phyloP scores from a whole-genome alignment of 257 asterid genomes.

The Solanum chaucha region DNA sequence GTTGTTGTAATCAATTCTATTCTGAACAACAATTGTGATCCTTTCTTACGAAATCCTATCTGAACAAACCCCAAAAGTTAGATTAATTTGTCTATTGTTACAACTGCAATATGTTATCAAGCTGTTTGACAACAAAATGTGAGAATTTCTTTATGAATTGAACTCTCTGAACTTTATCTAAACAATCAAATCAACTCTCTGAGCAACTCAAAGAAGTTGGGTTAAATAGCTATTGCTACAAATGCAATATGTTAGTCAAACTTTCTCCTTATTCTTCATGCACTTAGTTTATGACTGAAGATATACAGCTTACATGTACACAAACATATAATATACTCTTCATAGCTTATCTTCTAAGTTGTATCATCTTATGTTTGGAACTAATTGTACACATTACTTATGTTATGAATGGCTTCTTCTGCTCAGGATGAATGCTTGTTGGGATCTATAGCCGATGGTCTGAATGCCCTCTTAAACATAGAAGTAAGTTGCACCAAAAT shows the following conservation, averaged over 20 bases:
- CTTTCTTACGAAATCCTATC: neutral
- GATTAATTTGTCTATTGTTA: neutral
- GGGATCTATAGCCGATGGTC: constrained; percentile 76
- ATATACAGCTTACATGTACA: neutral
- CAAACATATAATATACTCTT: neutral
- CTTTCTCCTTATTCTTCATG: neutral
- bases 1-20: neutral
- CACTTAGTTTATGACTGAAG: neutral
- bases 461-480: constrained; percentile 72
- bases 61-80: neutral
- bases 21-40: neutral
- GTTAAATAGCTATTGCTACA: neutral
- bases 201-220: neutral
- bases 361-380: neutral
- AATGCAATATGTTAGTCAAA: neutral
- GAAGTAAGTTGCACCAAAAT: constrained; percentile 50
- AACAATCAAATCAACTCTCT: neutral
- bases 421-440: constrained; percentile 60
- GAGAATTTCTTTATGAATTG: neutral
- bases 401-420: neutral
- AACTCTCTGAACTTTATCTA: neutral
- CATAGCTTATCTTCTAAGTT: neutral
- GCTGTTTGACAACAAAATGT: neutral
- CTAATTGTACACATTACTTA: neutral
- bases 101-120: neutral